phyloP scores from a whole-genome alignment of 106 monocot genomes.

The Triglochin maritima region DNA sequence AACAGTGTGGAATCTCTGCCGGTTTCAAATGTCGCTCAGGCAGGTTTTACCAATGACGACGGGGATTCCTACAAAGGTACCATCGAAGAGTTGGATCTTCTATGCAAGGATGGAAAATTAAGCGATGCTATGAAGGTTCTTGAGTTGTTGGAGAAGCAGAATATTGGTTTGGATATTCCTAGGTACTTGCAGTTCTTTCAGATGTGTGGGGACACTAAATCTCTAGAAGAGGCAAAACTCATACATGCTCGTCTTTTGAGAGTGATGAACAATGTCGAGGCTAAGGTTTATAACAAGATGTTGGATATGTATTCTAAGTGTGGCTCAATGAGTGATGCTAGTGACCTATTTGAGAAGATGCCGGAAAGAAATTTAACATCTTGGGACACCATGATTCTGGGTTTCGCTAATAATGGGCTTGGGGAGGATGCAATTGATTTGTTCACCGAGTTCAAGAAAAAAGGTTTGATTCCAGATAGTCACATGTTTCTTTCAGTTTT shows the following conservation, averaged over 20 bases:
- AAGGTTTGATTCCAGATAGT: slow-evolving; percentile 51
- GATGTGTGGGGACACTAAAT: slow-evolving; percentile 51
- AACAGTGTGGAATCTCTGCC: not conserved
- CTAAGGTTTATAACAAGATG: slow-evolving; percentile 57
- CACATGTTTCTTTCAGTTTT: slow-evolving; percentile 42
- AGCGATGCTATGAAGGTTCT: slow-evolving; percentile 64
- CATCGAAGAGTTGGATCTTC: slow-evolving; percentile 54
- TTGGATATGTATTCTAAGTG: slow-evolving; percentile 64
- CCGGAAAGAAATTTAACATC: slow-evolving; percentile 59
- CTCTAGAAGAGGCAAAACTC: slow-evolving; percentile 37
- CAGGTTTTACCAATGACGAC: slow-evolving; percentile 2
- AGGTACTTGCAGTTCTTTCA: slow-evolving; percentile 51
- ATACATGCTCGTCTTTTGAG: slow-evolving; percentile 37
- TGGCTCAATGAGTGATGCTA: slow-evolving; percentile 58
- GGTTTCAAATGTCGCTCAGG: not conserved
- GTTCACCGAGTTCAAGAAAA: slow-evolving; percentile 47
- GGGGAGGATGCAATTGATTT: slow-evolving; percentile 79
- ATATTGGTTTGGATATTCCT: slow-evolving; percentile 29
- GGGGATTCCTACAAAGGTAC: slow-evolving; percentile 21
- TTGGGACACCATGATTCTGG: slow-evolving; percentile 78
- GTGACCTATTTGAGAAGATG: slow-evolving; percentile 61
- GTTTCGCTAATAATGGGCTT: slow-evolving; percentile 42
- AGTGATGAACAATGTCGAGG: slow-evolving; percentile 19
- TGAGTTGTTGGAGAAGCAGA: slow-evolving; percentile 35
- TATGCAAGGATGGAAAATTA: slow-evolving; percentile 44